Conservation (phyloP, 2,329 filamentous ascomycete species). For the Kalaharituber pfeilii region DNA sequence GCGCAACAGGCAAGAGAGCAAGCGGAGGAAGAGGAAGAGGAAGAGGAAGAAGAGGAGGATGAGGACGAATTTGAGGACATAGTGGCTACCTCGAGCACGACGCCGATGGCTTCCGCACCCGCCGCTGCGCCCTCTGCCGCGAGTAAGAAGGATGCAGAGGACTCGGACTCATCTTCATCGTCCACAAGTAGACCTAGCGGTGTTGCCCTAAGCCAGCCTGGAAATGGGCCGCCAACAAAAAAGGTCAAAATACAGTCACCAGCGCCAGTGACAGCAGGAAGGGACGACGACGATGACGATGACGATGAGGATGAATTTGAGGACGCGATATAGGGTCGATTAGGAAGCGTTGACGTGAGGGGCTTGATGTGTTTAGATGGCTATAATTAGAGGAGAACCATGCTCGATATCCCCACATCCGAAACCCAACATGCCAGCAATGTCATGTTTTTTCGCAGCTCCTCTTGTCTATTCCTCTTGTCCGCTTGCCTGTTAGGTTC, state of each 20-base stretch:
- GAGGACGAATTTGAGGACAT: constrained; percentile 32
- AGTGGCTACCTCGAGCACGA: constrained; percentile 24
- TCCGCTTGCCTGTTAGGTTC: too few relatives aligned
- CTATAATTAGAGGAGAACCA: too few relatives aligned
- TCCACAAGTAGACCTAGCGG: constrained; percentile 12
- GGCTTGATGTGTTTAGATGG: too few relatives aligned
- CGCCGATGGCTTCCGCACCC: constrained; percentile 24
- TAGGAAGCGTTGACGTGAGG: too few relatives aligned
- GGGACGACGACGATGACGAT: constrained; percentile 20
- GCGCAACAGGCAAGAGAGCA: constrained; percentile 30
- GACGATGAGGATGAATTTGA: constrained; percentile 23
- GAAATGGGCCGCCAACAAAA: constrained; percentile 29
- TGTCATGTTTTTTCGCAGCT: too few relatives aligned
- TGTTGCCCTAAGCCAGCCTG: constrained; percentile 19
- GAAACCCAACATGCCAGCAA: too few relatives aligned
- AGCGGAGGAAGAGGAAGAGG: constrained; percentile 27
- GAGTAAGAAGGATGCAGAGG: constrained; percentile 17
- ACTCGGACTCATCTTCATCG: constrained; percentile 4
- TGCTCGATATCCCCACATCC: too few relatives aligned
- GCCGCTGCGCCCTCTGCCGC: constrained; percentile 27
- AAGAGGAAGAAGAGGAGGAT: constrained; percentile 31
- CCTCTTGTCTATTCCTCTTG: too few relatives aligned
- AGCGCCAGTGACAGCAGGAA: neutral
- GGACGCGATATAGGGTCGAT: constrained; percentile 20
- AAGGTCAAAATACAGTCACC: constrained; percentile 29